Conservation (phyloP, 1,284 basidiomycete species). For the Rhodotorula sp. region DNA sequence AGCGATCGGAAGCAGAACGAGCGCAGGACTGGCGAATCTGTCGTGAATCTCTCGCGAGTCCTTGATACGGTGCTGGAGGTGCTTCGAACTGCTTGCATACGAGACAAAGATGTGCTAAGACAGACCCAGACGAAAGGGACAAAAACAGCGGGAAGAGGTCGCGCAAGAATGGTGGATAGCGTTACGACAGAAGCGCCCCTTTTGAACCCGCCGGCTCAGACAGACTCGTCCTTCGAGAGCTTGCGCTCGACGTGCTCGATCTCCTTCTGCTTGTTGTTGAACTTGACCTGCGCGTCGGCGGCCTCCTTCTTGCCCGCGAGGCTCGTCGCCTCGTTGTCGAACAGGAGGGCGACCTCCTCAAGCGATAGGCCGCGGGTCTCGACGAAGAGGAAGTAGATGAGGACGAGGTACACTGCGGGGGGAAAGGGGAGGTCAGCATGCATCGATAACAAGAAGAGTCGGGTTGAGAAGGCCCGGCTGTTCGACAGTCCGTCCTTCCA, state of each 20-base stretch:
- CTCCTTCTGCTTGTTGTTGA: neutral
- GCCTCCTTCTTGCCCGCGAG: constrained; percentile 9
- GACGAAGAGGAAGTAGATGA: constrained; percentile 65
- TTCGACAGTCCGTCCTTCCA: neutral
- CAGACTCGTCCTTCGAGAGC: neutral
- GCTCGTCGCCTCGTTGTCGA: constrained; percentile 7
- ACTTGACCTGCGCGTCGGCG: constrained; percentile 13
- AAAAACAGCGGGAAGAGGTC: too few relatives aligned
- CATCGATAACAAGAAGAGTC: too few relatives aligned
- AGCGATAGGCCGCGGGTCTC: constrained; percentile 67
- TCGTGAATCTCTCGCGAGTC: too few relatives aligned
- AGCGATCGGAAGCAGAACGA: too few relatives aligned
- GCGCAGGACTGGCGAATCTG: too few relatives aligned
- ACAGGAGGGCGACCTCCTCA: constrained; percentile 54
- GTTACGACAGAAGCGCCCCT: neutral
- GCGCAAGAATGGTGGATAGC: too few relatives aligned
- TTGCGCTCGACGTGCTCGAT: constrained; percentile 5
- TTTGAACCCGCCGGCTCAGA: neutral
- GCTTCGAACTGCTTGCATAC: too few relatives aligned
- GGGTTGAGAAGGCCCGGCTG: too few relatives aligned
- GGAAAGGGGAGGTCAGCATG: neutral
- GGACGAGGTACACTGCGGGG: constrained; percentile 58
- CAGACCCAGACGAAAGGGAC: too few relatives aligned
- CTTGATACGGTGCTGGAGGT: too few relatives aligned
- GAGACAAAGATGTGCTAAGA: too few relatives aligned